Conservation (phyloP, 2,329 filamentous ascomycete species). For the Aureobasidium sp. region DNA sequence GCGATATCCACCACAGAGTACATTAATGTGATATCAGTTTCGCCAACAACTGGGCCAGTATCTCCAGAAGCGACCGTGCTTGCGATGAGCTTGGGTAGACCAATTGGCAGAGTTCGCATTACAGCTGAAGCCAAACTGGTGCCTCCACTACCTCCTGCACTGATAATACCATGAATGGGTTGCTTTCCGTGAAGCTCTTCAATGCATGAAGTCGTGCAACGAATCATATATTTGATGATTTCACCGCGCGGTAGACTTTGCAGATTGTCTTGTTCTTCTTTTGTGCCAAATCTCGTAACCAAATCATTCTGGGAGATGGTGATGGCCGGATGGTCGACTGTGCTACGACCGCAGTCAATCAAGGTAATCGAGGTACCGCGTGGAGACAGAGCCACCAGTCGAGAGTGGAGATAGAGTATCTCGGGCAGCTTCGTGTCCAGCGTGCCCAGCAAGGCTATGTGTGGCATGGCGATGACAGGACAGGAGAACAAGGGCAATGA, state of each 20-base stretch:
- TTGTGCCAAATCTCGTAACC: conserved; percentile 28
- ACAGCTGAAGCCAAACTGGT: conserved; percentile 54
- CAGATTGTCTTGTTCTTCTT: conserved; percentile 20
- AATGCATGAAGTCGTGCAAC: conserved; percentile 40
- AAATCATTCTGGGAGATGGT: conserved; percentile 40
- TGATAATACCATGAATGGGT: conserved; percentile 50
- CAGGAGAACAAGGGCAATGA: background rate
- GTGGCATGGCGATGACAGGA: conserved; percentile 24
- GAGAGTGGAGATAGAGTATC: conserved; percentile 47
- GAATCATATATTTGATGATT: conserved; percentile 52
- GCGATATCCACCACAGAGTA: conserved; percentile 66
- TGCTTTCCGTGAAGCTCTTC: conserved; percentile 39
- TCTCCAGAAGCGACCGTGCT: conserved; percentile 64
- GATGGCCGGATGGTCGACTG: conserved; percentile 41
- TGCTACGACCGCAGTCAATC: conserved; percentile 50
- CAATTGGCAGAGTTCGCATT: conserved; percentile 58
- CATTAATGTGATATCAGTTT: conserved; percentile 64
- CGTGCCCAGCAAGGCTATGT: conserved; percentile 53
- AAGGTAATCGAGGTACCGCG: conserved; percentile 36
- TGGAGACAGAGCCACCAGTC: conserved; percentile 29
- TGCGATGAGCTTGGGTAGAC: conserved; percentile 63
- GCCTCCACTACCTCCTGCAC: conserved; percentile 56
- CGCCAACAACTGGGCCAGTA: conserved; percentile 56
- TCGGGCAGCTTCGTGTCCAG: conserved; percentile 60
- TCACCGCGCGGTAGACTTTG: conserved; percentile 44